A percentile compares a stretch with the other conserved stretches of the same genome.
phyloP scores from a whole-genome alignment of 2,329 filamentous ascomycete genomes.

The Myrmaecium sp. region DNA sequence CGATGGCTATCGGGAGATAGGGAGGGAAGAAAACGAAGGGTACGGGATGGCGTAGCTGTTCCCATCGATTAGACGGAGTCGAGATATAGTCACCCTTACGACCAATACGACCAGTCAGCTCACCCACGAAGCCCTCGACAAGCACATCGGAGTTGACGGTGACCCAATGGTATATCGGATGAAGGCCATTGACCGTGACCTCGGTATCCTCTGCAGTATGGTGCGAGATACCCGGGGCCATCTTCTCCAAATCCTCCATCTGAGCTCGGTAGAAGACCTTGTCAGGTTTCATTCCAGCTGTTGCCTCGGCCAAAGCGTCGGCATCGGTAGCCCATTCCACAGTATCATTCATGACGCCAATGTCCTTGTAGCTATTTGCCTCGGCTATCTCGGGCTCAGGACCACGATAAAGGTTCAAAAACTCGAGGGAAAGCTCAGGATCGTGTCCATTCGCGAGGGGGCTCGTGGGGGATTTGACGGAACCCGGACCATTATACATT shows the following conservation, averaged over 20 bases:
- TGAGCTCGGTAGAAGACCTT: slow-evolving; percentile 52
- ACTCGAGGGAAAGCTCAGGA: slow-evolving; percentile 57
- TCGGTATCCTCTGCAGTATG: slow-evolving; percentile 36
- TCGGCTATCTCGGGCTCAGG: slow-evolving; percentile 37
- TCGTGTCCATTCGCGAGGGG: slow-evolving; percentile 41
- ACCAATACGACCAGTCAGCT: slow-evolving; percentile 48
- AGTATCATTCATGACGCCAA: slow-evolving; percentile 58
- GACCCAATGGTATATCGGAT: slow-evolving; percentile 56
- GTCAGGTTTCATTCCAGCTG: slow-evolving; percentile 41
- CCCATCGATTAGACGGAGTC: slow-evolving; percentile 30
- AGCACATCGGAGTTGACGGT: slow-evolving; percentile 35
- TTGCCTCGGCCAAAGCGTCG: slow-evolving; percentile 48
- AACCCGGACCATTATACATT: slow-evolving; percentile 50
- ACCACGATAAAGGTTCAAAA: slow-evolving; percentile 56
- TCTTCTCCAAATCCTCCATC: slow-evolving; percentile 35
- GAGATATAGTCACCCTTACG: slow-evolving; percentile 29
- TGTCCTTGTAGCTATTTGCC: slow-evolving; percentile 62
- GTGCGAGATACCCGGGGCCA: slow-evolving; percentile 34
- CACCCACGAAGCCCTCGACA: slow-evolving; percentile 40
- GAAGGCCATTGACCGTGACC: slow-evolving; percentile 33
- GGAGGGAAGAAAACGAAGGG: slow-evolving; percentile 55
- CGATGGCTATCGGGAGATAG: slow-evolving; percentile 77
- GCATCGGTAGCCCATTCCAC: slow-evolving; percentile 65
- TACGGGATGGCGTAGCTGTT: slow-evolving; percentile 30
- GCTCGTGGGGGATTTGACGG: slow-evolving; percentile 57